Conservation (phyloP, 495 filamentous ascomycete species). For the Oidiodendron maius region DNA sequence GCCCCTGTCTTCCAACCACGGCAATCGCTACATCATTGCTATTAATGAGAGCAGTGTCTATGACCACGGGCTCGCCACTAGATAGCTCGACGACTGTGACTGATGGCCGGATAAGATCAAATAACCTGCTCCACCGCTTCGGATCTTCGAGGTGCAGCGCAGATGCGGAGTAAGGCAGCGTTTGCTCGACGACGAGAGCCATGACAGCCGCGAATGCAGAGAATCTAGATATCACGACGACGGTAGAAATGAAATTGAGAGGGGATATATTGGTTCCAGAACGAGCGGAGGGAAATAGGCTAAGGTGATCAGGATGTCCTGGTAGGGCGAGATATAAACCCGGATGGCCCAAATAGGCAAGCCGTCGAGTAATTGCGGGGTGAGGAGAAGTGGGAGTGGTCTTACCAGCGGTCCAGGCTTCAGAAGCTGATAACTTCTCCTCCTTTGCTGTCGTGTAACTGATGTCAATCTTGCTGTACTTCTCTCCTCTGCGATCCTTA, state of each 20-base stretch:
- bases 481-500: too few relatives aligned
- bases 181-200: slow-evolving; percentile 13
- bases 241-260: too few relatives aligned
- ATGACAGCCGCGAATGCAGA: slow-evolving; percentile 4
- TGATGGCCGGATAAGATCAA: slow-evolving; percentile 16
- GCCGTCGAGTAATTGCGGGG: slow-evolving; percentile 1
- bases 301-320: too few relatives aligned
- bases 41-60: slow-evolving; percentile 8
- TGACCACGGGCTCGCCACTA: slow-evolving; percentile 2
- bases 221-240: too few relatives aligned
- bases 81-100: slow-evolving; percentile 7
- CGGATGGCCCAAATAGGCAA: slow-evolving; percentile 7
- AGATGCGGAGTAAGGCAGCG: slow-evolving; percentile 7
- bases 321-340: too few relatives aligned
- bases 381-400: too few relatives aligned
- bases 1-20: slow-evolving; percentile 6
- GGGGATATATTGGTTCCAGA: too few relatives aligned
- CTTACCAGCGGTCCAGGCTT: too few relatives aligned
- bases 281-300: too few relatives aligned
- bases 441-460: too few relatives aligned
- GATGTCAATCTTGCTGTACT: too few relatives aligned
- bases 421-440: too few relatives aligned
- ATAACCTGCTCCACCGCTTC: slow-evolving; percentile 10
- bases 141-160: slow-evolving; percentile 11
- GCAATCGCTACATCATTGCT: slow-evolving; percentile 10